These are phyloP conservation scores for Catharanthus roseus DNA, from an alignment of 257 asterid species.

Conservation along the genomic window DNA sequence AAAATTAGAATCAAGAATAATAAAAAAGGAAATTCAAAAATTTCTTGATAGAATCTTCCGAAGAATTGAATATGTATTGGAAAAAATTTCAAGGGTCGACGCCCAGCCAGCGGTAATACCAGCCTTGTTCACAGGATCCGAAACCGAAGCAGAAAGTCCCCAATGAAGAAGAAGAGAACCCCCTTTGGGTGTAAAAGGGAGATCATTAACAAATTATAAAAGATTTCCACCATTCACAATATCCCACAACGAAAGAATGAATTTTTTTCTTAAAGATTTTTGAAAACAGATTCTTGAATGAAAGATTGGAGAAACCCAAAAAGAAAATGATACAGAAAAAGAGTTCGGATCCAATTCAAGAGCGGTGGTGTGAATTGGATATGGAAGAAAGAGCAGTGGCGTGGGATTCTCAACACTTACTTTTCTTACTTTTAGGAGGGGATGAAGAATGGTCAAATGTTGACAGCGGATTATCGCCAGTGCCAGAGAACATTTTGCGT, in stretches of 20 bases:
- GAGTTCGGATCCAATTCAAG: background rate
- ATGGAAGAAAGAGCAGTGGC: background rate
- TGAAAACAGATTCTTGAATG: background rate
- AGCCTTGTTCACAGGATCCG: constrained; percentile 87
- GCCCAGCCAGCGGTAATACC: constrained; percentile 96
- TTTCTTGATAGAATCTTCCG: background rate
- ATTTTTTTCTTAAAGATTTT: background rate
- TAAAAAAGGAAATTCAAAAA: constrained; percentile 4
- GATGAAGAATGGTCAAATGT: no score
- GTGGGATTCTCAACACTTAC: no score
- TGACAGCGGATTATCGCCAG: no score
- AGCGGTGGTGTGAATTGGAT: background rate
- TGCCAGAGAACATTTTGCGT: no score
- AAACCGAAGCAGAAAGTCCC: constrained; percentile 43
- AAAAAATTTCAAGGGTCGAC: constrained; percentile 55
- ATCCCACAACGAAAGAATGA: background rate
- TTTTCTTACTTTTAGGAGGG: no score
- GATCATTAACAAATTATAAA: constrained; percentile 44
- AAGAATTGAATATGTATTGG: background rate
- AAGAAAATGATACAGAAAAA: background rate
- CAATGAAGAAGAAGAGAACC: constrained; percentile 47
- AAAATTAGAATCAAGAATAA: background rate
- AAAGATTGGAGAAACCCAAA: background rate
- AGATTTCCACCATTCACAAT: constrained; percentile 38
- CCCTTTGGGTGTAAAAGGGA: constrained; percentile 61